A percentile compares a stretch with the other conserved stretches of the same genome.
Conservation (phyloP, 768 basidiomycete genomes). For the Leccinum disarticulatum region DNA sequence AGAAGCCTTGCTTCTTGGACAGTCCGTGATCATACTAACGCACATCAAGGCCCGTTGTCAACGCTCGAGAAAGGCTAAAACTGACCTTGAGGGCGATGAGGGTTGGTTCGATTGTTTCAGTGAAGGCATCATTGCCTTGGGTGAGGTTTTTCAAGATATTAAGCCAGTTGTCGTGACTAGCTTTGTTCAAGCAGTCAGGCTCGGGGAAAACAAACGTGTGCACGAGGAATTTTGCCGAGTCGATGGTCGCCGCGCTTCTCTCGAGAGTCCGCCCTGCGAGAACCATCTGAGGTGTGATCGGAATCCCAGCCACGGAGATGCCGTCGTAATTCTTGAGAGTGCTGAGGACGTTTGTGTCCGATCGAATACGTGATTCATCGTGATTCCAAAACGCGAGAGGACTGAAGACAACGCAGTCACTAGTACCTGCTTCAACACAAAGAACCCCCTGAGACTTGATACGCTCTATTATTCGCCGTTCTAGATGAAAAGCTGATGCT, state of each 20-base stretch:
- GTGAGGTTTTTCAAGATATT: constrained; percentile 49
- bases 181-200: constrained; percentile 60
- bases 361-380: constrained; percentile 50
- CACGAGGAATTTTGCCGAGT: constrained; percentile 69
- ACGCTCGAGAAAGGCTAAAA: constrained; percentile 13
- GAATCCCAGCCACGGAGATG: constrained; percentile 59
- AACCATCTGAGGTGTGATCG: constrained; percentile 72
- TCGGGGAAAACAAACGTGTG: constrained; percentile 84
- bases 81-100: constrained; percentile 47
- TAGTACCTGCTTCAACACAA: constrained; percentile 55
- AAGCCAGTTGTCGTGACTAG: constrained; percentile 65
- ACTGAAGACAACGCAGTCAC: constrained; percentile 67
- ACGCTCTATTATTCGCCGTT: constrained; percentile 51
- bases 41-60: constrained; percentile 10
- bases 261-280: constrained; percentile 65
- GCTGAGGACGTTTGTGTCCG: constrained; percentile 56
- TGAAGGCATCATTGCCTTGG: constrained; percentile 36
- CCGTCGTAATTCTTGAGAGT: constrained; percentile 56
- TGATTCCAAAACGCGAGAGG: constrained; percentile 77
- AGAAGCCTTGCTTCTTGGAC: constrained; percentile 47
- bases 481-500: constrained; percentile 61
- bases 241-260: constrained; percentile 49
- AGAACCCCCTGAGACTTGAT: constrained; percentile 41
- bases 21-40: constrained; percentile 53
- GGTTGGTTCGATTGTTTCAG: constrained; percentile 42